Conservation (phyloP, 2,329 filamentous ascomycete species). For the Pseudocercospora musae region DNA sequence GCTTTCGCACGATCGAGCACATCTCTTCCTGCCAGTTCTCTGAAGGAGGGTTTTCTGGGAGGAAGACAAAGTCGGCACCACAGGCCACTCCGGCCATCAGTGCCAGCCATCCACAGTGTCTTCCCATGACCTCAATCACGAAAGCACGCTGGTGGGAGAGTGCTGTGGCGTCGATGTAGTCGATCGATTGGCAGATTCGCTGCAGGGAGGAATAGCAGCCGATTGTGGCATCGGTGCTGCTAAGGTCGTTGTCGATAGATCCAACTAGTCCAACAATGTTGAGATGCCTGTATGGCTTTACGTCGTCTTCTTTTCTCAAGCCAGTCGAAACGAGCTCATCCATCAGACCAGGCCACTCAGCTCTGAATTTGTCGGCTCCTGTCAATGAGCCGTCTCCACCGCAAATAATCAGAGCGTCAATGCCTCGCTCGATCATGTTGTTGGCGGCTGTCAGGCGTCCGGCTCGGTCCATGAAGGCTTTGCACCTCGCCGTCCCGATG, state of each 20-base stretch:
- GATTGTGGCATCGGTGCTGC: conserved; percentile 94
- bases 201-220: conserved; percentile 92
- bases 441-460: conserved; percentile 83
- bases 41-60: conserved; percentile 85
- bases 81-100: conserved; percentile 94
- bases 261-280: conserved; percentile 97
- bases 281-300: conserved; percentile 74
- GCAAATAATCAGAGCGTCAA: conserved; percentile 94
- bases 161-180: conserved; percentile 94
- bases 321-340: conserved; percentile 75
- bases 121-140: conserved; percentile 97
- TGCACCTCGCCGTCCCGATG: conserved; percentile 91
- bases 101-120: conserved; percentile 96
- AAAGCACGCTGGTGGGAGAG: conserved; percentile 93
- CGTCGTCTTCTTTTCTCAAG: conserved; percentile 67
- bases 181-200: conserved; percentile 91
- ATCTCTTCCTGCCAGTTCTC: conserved; percentile 89
- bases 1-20: conserved; percentile 73
- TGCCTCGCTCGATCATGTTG: conserved; percentile 89
- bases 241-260: conserved; percentile 98
- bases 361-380: conserved; percentile 87
- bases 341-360: conserved; percentile 86
- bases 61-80: conserved; percentile 94
- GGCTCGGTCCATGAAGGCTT: conserved; percentile 83
- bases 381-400: conserved; percentile 96